A percentile compares a stretch with the other conserved stretches of the same genome.
Conservation (phyloP, 192 early-diverging fungal genomes). For the Ambispora gerdemannii region DNA sequence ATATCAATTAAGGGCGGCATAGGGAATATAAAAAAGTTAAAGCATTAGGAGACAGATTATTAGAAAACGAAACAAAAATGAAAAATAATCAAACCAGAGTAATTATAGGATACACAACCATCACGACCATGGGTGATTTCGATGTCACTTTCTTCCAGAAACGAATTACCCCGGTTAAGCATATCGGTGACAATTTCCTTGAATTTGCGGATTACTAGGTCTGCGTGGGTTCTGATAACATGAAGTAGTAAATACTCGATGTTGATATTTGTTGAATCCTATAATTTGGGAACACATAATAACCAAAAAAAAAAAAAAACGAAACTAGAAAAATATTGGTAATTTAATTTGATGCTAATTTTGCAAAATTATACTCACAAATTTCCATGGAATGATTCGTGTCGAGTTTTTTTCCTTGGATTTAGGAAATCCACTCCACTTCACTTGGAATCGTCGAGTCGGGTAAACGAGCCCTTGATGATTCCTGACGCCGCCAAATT, state of each 20-base stretch:
- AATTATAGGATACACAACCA: slow-evolving; percentile 3
- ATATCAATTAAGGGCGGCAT: background rate
- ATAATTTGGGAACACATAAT: too few relatives aligned
- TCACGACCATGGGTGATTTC: slow-evolving; percentile 5
- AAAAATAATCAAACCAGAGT: background rate
- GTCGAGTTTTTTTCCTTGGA: background rate
- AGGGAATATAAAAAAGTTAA: background rate
- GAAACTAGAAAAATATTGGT: background rate
- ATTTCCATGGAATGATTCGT: slow-evolving; percentile 1
- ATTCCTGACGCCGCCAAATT: background rate
- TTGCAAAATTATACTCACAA: background rate
- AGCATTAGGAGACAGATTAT: background rate
- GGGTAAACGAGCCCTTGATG: background rate
- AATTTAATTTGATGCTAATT: background rate
- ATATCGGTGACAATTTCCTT: background rate
- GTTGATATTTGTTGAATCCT: slow-evolving; percentile 5
- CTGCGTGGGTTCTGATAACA: background rate
- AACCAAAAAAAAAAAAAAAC: background rate
- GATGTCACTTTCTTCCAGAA: background rate
- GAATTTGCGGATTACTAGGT: background rate
- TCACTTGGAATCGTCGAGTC: background rate
- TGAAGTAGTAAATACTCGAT: slow-evolving; percentile 6
- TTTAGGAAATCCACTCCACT: background rate
- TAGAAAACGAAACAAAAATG: background rate
- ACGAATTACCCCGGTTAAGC: background rate